Evolutionary conservation across 148 eudicot species (phyloP).

Genomic region (Chenopodium berlandieri): DNA sequence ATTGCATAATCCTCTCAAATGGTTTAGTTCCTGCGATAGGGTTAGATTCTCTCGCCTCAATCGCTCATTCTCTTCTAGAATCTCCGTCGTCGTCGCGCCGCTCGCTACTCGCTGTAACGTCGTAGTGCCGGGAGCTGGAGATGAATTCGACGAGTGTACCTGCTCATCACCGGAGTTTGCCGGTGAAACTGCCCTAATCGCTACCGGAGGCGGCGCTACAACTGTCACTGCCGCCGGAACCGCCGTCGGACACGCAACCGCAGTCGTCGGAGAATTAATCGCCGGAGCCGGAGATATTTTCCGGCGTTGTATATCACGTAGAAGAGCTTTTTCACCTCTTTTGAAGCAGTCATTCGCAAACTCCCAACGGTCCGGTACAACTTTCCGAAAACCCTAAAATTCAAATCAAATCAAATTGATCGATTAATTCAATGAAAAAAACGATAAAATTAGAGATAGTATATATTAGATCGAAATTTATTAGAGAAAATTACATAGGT

Average conservation of each 20-base stretch:
- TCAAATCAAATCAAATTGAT: background rate
- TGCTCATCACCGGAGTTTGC: constrained; percentile 68
- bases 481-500: constrained; percentile 48
- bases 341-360: constrained; percentile 73
- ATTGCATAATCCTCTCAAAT: constrained; percentile 55
- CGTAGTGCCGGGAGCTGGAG: constrained; percentile 33
- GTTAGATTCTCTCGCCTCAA: constrained; percentile 55
- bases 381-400: constrained; percentile 35
- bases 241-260: background rate
- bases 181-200: constrained; percentile 35
- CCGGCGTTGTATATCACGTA: constrained; percentile 75
- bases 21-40: constrained; percentile 48
- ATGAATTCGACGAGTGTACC: constrained; percentile 66
- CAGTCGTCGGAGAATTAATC: background rate
- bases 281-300: constrained; percentile 40
- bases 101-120: constrained; percentile 12
- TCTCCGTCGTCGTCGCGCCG: constrained; percentile 37
- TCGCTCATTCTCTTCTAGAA: constrained; percentile 71
- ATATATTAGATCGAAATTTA: background rate
- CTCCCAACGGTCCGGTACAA: constrained; percentile 84
- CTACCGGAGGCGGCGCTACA: constrained; percentile 34
- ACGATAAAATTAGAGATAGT: too few relatives aligned
- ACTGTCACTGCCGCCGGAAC: constrained; percentile 21
- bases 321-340: constrained; percentile 57
- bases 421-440: background rate